Evolutionary conservation across 2,329 filamentous ascomycete species (phyloP).

Genomic region (Calonectria leucothoes): DNA sequence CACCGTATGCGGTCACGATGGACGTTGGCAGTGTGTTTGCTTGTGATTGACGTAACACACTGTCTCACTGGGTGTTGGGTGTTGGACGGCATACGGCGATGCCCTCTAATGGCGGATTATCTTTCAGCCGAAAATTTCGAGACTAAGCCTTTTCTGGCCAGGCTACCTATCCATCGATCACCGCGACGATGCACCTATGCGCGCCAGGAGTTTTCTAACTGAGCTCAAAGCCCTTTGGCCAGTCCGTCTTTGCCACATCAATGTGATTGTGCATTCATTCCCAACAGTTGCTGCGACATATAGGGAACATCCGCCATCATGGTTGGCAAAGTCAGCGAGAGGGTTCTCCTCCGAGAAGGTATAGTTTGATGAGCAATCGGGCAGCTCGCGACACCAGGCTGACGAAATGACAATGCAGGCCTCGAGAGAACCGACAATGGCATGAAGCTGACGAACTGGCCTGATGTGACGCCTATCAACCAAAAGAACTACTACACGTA

Average conservation of each 20-base stretch:
- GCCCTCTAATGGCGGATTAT: constrained; percentile 27
- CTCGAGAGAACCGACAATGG: constrained; percentile 98
- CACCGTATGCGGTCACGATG: not conserved
- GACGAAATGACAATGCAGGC: constrained; percentile 63
- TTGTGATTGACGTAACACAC: not conserved
- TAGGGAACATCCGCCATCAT: constrained; percentile 51
- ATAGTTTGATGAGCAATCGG: constrained; percentile 26
- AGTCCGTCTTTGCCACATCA: constrained; percentile 29
- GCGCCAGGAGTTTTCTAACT: constrained; percentile 42
- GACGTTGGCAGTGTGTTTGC: not conserved
- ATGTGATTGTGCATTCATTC: constrained; percentile 36
- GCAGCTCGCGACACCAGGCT: constrained; percentile 35
- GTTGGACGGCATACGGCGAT: not conserved
- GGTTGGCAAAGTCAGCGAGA: constrained; percentile 75
- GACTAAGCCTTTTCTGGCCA: constrained; percentile 33
- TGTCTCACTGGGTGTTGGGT: not conserved
- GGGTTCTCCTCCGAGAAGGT: constrained; percentile 73
- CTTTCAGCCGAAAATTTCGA: not conserved
- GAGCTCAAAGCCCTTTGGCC: constrained; percentile 32
- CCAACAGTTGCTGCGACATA: constrained; percentile 23
- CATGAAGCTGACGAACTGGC: constrained; percentile 96
- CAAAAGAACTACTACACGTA: constrained; percentile 99
- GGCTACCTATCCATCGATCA: constrained; percentile 23
- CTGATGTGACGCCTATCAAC: constrained; percentile 92
- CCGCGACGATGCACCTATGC: constrained; percentile 35